Evolutionary conservation across 768 basidiomycete species (phyloP), one percentile per base, ranked within the genome.

Genomic region (Podaxis sp.): DNA sequence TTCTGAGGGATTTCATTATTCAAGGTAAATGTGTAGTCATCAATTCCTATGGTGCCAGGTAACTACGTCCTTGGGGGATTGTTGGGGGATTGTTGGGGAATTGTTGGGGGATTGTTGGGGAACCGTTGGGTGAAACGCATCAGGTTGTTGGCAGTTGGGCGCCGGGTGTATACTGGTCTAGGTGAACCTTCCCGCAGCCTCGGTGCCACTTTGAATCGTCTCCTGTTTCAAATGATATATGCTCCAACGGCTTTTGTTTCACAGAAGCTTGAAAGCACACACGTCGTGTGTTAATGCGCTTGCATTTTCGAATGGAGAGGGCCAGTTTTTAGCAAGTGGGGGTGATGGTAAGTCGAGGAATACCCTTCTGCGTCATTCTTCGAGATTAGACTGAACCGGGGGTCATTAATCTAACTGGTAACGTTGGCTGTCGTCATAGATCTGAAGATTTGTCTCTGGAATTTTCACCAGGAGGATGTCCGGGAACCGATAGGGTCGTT

Each of bases 261-360:
- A 37, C 64, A 80, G 78, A 46, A 75, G 72, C 55, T 65, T 81
- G 11, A 46, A 62, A 13, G 80, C 74, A 3, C 88, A 89, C 68
- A 75, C 71, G 36, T 86, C 87, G 9, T 89, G 88, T 68, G 80
- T 89, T 47, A 89, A 89, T 67, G 79, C 79, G 10, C 77, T 89
- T 16, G 69, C 77, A 0, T 88, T 88, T 61, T 88, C 87, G 1
- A 79, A 80, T n/a, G 71, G 77, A 6, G 80, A 82, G 35, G 86
- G 84, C 1, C 76, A 82, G 58, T 87, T 85, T 73, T 69, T 89
- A 42, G 87, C 86, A 2, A 87, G 84, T 65, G 88, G 85, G 28
- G 88, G 88, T 36, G 88, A 89, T 70, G 87, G 86, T 87, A 71
- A 62, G 80, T 54, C 9, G 18, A 10, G 14, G 28, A 6, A 42